Evolutionary conservation across 2,329 filamentous ascomycete genomes (phyloP), one percentile per base, ranked within the genome.

Genomic region (Hyphodiscus sp.): DNA sequence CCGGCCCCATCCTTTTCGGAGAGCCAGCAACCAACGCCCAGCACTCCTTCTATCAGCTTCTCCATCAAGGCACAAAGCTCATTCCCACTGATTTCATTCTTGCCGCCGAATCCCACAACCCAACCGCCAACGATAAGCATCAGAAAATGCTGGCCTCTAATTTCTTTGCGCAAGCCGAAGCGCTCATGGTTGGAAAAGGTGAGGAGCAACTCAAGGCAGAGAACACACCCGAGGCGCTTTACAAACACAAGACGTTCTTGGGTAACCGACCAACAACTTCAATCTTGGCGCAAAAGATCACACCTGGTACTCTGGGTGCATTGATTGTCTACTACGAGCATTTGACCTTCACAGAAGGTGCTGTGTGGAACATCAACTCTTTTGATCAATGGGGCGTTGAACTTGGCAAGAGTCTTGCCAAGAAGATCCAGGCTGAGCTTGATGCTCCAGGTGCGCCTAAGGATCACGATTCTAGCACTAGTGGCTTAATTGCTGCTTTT

Each of bases 361-460:
- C 91, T 50, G 80, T 99, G 70, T 99, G 94, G 94, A 95, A 97
- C 76, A 96, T 99, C 79, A 99, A 99, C 83, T 91, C 86, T 68
- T 99, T 97, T 70, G 94, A 99, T 76, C 94, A 99, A 79, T 99
- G 94, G 94, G 94, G 94, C 75, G 94, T 99, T 45, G 94, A 99
- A 80, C 78, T 99, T 58, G 94, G 94, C 72, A 99, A 99, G 86
- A 85, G 87, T 42, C 77, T 99, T 62, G 94, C 94, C 58, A 97
- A 92, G 85, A 91, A 90, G 76, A 91, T 91, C 60, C 85, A 89
- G 65, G 73, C 74, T 67, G 94, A 99, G 79, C 80, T 99, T 55
- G 91, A 96, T 61, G 80, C 86, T 68, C 72, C 80, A n/a, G 88
- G 82, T 57, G 83, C 81, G 64, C 84, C 84, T 51, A 76, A 76